Base-by-base conservation (phyloP, 192 early-diverging fungal species). In the Thoreauomyces humboldtii region DNA sequence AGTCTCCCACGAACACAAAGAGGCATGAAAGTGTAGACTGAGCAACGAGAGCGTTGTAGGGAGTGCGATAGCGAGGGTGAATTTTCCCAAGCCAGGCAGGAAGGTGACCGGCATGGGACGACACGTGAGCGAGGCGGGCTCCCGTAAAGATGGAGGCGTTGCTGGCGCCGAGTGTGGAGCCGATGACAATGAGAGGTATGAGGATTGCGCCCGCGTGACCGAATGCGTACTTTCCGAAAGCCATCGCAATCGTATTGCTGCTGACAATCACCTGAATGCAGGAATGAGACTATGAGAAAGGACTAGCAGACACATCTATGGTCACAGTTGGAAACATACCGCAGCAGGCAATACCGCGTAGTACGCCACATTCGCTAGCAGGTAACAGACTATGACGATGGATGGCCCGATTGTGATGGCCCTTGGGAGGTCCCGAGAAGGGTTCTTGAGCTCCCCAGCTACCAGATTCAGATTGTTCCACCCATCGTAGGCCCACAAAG, bases 71-170 rank as follows among this genome's bases (percentile, higher is more conserved):
- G 34, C 55, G 71, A 7, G 76, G 34, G 54, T 79, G 81, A 7
- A 91, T 75, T 43, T 80, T 82, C 9, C 83, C 86, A 68, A 92
- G 83, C 37, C 88, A 70, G 31, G 76, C 52, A n/a, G 91, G 91
- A 24, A 86, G 58, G 65, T 92, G 84, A 12, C 82, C 81, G 34
- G 88, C 80, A 9, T 77, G 72, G 17, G 86, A 79, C 9, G 88
- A 84, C 6, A 85, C 85, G 61, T 86, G 84, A 24, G 87, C 81
- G 5, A 92, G 77, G 2, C 91, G 80, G 7, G 87, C 76, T 0
- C 88, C 87, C 0, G 87, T 86, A 63, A 90, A 92, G 34, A 92
- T 80, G 25, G 81, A 79, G 29, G 86, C 91, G 69, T 91, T 92
- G n/a, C 83, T 81, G 21, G 91, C 86, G 12, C 91, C 87, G 54